A percentile compares a stretch with the other conserved stretches of the same genome.
Evolutionary conservation across 2,329 filamentous ascomycete genomes (phyloP).

Genomic region (Colletotrichum sp.): DNA sequence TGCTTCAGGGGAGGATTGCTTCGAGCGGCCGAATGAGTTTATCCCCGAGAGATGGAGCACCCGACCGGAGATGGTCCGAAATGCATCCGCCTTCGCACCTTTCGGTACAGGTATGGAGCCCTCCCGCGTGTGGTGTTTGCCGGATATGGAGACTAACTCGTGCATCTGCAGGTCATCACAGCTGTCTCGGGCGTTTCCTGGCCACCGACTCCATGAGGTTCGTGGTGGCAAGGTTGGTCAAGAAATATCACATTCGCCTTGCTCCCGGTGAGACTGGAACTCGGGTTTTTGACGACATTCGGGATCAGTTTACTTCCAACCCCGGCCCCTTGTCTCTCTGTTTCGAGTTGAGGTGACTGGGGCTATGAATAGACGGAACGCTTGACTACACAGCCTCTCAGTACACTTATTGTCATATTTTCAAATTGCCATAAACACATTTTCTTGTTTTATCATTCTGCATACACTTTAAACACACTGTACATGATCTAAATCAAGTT

Average conservation of each 20-base stretch:
- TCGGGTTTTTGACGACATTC: conserved; percentile 15
- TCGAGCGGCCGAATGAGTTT: conserved; percentile 33
- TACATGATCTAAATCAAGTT: neutral
- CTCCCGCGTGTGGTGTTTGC: neutral
- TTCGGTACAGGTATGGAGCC: conserved; percentile 33
- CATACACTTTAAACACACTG: neutral
- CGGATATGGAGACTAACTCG: neutral
- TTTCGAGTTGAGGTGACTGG: conserved; percentile 14
- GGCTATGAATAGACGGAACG: neutral
- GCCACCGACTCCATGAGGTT: conserved; percentile 17
- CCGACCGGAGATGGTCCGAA: conserved; percentile 33
- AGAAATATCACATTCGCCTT: conserved; percentile 10
- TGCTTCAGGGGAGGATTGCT: conserved; percentile 29
- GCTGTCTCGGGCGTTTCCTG: conserved; percentile 17
- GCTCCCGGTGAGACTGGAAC: conserved; percentile 14
- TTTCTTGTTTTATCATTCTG: neutral
- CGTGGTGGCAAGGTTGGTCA: conserved; percentile 16
- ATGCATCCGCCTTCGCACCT: conserved; percentile 33
- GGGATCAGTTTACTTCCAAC: conserved; percentile 18
- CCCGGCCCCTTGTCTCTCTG: conserved; percentile 17
- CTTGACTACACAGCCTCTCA: neutral
- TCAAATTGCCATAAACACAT: neutral
- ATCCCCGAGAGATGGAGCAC: conserved; percentile 43
- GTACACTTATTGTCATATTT: neutral
- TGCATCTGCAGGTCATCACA: conserved; percentile 3